A percentile compares a stretch with the other conserved stretches of the same genome.
Conservation (phyloP, 2,329 filamentous ascomycete species). For the Cladorrhinum sp. region DNA sequence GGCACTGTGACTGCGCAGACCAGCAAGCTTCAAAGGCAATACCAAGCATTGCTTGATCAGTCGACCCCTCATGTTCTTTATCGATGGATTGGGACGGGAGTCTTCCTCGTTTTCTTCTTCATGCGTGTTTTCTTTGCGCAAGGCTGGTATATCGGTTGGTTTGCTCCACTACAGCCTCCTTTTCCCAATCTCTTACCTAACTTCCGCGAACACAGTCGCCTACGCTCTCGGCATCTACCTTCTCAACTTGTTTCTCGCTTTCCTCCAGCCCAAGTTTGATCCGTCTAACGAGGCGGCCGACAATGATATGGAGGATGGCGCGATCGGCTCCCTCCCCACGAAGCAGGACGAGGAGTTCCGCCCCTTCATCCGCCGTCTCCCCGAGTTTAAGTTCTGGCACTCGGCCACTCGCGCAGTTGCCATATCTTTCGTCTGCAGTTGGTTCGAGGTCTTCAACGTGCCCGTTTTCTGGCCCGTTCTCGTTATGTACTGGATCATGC, state of each 20-base stretch:
- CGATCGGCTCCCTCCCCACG: slow-evolving; percentile 77
- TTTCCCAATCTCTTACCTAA: slow-evolving; percentile 13
- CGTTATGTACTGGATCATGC: slow-evolving; percentile 97
- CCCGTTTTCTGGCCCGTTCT: slow-evolving; percentile 99
- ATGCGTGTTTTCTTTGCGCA: slow-evolving; percentile 86
- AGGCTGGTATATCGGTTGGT: slow-evolving; percentile 95
- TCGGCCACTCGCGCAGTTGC: slow-evolving; percentile 82
- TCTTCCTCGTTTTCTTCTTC: slow-evolving; percentile 76
- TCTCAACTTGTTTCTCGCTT: slow-evolving; percentile 97
- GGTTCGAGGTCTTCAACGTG: slow-evolving; percentile 92
- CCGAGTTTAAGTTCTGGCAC: slow-evolving; percentile 99
- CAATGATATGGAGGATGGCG: slow-evolving; percentile 93
- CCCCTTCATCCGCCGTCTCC: slow-evolving; percentile 91
- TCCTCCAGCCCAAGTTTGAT: slow-evolving; percentile 98
- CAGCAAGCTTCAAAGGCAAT: slow-evolving; percentile 57
- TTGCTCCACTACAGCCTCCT: too few species aligned
- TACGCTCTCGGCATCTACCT: slow-evolving; percentile 99
- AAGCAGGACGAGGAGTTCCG: slow-evolving; percentile 98
- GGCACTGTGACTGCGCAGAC: slow-evolving; percentile 26
- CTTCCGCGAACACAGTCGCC: slow-evolving; percentile 61
- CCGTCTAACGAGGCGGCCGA: slow-evolving; percentile 87
- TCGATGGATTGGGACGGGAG: slow-evolving; percentile 83
- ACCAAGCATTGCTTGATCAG: slow-evolving; percentile 91
- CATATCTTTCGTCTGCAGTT: slow-evolving; percentile 83
- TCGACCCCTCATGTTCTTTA: slow-evolving; percentile 87